These are phyloP conservation scores for Leishmania turanica DNA, from an alignment of 208 protist species.

Conservation along the genomic window DNA sequence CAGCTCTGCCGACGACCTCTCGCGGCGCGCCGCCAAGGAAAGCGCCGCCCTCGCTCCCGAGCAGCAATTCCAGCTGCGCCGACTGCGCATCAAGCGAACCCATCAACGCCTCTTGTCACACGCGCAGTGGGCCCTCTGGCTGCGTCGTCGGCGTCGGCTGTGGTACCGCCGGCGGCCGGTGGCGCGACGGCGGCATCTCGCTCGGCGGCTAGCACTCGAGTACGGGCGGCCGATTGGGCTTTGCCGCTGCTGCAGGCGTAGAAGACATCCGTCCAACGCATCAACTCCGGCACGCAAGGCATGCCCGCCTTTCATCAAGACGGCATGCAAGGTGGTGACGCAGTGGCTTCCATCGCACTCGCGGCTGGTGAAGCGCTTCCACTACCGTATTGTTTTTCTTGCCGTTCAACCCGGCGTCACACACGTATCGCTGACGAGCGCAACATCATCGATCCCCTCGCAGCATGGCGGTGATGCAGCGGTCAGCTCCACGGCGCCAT, in stretches of 20 bases:
- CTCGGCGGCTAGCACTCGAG: slow-evolving; percentile 20
- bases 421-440: not conserved
- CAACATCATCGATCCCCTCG: not conserved
- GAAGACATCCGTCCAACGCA: not conserved
- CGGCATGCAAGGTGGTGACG: not conserved
- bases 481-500: not conserved
- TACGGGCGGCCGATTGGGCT: slow-evolving; percentile 21
- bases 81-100: slow-evolving; percentile 30
- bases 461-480: not conserved
- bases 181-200: slow-evolving; percentile 15
- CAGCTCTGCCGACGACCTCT: not conserved
- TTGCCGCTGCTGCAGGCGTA: slow-evolving; percentile 33
- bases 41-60: not conserved
- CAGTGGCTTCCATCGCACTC: slow-evolving; percentile 70
- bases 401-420: slow-evolving; percentile 14
- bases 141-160: slow-evolving; percentile 49
- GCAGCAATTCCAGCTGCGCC: slow-evolving; percentile 16
- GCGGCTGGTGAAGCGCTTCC: slow-evolving; percentile 47
- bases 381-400: slow-evolving; percentile 23
- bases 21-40: not conserved
- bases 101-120: slow-evolving; percentile 46
- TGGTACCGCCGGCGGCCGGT: slow-evolving; percentile 40
- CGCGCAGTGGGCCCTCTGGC: slow-evolving; percentile 45
- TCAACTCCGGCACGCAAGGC: not conserved
- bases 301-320: not conserved